phyloP scores from a whole-genome alignment of 495 filamentous ascomycete genomes.

The Aspergillus carlsbadensis region DNA sequence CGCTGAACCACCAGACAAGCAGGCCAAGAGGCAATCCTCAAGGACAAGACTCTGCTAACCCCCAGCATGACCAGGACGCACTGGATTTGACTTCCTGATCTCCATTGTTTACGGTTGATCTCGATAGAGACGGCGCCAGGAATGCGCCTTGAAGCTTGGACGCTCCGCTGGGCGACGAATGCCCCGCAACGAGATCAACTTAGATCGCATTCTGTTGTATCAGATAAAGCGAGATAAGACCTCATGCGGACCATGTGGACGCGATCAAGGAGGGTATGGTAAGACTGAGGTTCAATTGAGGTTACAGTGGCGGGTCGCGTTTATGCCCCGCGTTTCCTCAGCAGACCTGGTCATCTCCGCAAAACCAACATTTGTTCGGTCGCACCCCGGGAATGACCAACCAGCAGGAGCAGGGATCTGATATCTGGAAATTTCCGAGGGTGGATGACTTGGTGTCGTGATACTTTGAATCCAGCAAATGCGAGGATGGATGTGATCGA shows the following conservation, averaged over 20 bases:
- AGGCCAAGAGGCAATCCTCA: not conserved
- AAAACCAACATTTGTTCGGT: not conserved
- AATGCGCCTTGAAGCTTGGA: conserved; percentile 11
- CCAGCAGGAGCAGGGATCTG: not conserved
- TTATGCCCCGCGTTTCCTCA: conserved; percentile 12
- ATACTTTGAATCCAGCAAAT: too few relatives aligned
- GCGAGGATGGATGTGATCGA: too few relatives aligned
- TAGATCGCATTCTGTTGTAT: not conserved
- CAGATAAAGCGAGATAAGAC: not conserved
- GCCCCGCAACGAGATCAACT: not conserved
- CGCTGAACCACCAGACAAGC: not conserved
- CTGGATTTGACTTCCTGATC: not conserved
- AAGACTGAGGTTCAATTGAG: not conserved
- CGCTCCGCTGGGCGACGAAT: conserved; percentile 1
- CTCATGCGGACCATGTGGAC: not conserved
- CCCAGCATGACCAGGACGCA: not conserved
- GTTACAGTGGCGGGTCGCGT: conserved; percentile 10
- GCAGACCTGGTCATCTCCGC: conserved; percentile 18
- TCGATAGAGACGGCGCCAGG: not conserved
- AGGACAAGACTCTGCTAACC: not conserved
- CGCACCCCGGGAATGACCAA: conserved; percentile 7
- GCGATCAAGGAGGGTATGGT: conserved; percentile 1
- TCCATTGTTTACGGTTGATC: not conserved
- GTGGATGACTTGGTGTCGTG: too few relatives aligned
- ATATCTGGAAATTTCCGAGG: not conserved